Evolutionary conservation across 2,329 filamentous ascomycete species (phyloP).

Genomic region (Nothophoma quercina): DNA sequence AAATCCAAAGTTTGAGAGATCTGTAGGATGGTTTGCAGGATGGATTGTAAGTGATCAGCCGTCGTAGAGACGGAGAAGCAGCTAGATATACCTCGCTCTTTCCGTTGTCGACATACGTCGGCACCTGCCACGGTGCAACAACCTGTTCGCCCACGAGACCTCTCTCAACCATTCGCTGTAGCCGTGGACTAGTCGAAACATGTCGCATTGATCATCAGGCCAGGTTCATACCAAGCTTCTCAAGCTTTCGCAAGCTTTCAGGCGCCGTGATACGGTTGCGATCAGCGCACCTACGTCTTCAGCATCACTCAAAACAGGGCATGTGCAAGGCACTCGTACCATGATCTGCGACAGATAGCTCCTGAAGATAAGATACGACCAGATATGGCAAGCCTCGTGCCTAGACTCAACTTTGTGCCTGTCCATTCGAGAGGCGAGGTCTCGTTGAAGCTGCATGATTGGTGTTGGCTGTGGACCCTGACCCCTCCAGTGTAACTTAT

Average conservation of each 20-base stretch:
- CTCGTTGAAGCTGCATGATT: not conserved
- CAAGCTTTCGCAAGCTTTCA: conserved; percentile 12
- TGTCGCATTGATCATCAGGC: conserved; percentile 10
- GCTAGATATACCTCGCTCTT: not conserved
- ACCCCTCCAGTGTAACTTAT: not conserved
- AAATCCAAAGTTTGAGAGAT: no score
- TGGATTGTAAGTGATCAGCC: no score
- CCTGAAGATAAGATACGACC: not conserved
- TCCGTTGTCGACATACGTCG: not conserved
- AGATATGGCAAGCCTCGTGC: not conserved
- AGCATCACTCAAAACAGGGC: not conserved
- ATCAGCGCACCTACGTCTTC: not conserved
- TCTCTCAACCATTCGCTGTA: not conserved
- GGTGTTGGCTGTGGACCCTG: not conserved
- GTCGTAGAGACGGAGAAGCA: no score
- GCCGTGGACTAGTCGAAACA: not conserved
- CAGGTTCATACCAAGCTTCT: conserved; percentile 18
- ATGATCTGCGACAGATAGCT: not conserved
- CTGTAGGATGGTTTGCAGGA: no score
- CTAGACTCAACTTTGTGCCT: not conserved
- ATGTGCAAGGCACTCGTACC: not conserved
- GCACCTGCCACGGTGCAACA: not conserved
- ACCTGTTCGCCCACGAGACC: conserved; percentile 2
- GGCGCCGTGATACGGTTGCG: not conserved
- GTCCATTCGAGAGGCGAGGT: not conserved